These are phyloP conservation scores for Ganoderma lingzhi DNA, from an alignment of 1,284 basidiomycete genomes.

Conservation along the genomic window DNA sequence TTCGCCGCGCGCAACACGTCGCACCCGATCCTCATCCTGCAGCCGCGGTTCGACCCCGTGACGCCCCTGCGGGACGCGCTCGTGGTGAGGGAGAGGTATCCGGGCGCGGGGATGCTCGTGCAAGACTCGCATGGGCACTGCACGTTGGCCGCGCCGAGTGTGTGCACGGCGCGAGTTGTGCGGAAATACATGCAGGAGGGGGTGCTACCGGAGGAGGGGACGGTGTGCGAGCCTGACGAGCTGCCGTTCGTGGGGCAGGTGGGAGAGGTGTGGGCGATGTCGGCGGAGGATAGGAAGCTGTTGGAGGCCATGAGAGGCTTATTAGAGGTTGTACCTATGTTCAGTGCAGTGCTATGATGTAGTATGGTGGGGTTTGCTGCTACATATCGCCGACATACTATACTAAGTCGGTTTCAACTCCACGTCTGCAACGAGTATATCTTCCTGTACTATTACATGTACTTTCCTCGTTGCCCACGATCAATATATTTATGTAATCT, in stretches of 20 bases:
- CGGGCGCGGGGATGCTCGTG: conserved; percentile 30
- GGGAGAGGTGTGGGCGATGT: background rate
- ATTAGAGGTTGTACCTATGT: too few species aligned
- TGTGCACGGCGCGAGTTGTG: conserved; percentile 51
- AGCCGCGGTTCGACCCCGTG: conserved; percentile 30
- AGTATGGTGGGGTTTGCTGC: too few species aligned
- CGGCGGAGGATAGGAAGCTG: conserved; percentile 4
- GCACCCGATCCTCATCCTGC: conserved; percentile 38
- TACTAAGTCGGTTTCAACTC: too few species aligned
- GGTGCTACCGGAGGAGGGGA: conserved; percentile 48
- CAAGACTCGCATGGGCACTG: conserved; percentile 46
- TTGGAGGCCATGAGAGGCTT: too few species aligned
- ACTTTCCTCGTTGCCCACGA: too few species aligned
- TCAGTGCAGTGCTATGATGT: too few species aligned
- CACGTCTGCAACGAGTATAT: too few species aligned
- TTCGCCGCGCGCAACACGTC: conserved; percentile 30
- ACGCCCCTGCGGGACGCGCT: conserved; percentile 29
- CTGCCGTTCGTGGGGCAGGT: conserved; percentile 17
- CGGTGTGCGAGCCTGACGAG: conserved; percentile 44
- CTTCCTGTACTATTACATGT: too few species aligned
- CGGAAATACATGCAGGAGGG: conserved; percentile 52
- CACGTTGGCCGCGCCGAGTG: conserved; percentile 49
- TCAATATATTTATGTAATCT: too few species aligned
- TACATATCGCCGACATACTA: too few species aligned
- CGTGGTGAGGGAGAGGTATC: conserved; percentile 27